These are phyloP conservation scores for Auricularia heimuer DNA, from an alignment of 768 basidiomycete genomes.

Conservation along the genomic window DNA sequence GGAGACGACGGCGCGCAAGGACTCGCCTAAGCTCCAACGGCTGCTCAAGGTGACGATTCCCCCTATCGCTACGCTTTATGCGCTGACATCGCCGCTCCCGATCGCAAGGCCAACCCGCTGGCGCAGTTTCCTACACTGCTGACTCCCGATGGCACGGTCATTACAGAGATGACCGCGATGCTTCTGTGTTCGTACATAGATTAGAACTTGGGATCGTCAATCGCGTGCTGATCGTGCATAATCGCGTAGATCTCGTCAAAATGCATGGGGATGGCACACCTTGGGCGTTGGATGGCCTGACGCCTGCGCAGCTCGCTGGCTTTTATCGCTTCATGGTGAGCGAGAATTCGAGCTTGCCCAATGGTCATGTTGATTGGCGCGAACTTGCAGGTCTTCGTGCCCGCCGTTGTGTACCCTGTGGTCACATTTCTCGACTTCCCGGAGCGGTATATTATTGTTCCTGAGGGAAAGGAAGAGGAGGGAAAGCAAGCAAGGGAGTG, in stretches of 20 bases:
- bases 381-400: conserved; percentile 2
- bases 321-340: conserved; percentile 4
- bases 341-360: neutral
- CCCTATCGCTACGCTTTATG: too few relatives aligned
- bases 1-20: neutral
- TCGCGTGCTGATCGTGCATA: neutral
- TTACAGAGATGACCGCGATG: conserved; percentile 4
- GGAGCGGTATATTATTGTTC: conserved; percentile 3
- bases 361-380: neutral
- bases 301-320: neutral
- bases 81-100: neutral
- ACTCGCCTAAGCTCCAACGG: neutral
- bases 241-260: neutral
- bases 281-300: neutral
- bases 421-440: conserved; percentile 9
- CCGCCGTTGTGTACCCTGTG: conserved; percentile 6
- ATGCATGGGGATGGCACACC: conserved; percentile 1
- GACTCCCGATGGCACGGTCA: conserved; percentile 5
- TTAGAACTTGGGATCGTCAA: neutral
- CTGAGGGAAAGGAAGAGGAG: neutral
- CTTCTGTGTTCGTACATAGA: neutral
- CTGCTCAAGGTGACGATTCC: neutral
- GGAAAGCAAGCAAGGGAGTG: neutral
- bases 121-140: conserved; percentile 7
- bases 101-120: conserved; percentile 4